phyloP scores from a whole-genome alignment of 2,329 filamentous ascomycete species.

The Pseudogymnoascus sp. region DNA sequence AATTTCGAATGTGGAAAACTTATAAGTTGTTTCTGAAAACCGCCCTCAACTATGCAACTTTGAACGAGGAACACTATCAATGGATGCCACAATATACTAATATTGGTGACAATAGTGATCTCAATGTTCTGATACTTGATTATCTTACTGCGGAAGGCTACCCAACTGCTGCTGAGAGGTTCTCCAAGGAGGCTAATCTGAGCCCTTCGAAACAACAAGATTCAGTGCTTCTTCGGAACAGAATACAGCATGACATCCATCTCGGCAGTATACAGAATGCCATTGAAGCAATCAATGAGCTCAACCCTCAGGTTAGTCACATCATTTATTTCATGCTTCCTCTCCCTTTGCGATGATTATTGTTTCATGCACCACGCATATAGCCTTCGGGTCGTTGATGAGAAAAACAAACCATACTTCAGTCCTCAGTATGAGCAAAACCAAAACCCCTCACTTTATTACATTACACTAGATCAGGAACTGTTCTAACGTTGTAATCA shows the following conservation, averaged over 20 bases:
- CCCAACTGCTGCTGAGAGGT: slow-evolving; percentile 82
- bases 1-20: slow-evolving; percentile 75
- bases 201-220: slow-evolving; percentile 62
- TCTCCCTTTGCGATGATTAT: slow-evolving; percentile 72
- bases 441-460: slow-evolving; percentile 10
- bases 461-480: slow-evolving; percentile 14
- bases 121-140: slow-evolving; percentile 91
- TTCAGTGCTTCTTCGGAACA: slow-evolving; percentile 68
- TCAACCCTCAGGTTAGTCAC: slow-evolving; percentile 78
- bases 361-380: slow-evolving; percentile 99
- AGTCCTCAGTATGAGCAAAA: slow-evolving; percentile 76
- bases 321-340: slow-evolving; percentile 10
- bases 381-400: slow-evolving; percentile 79
- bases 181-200: slow-evolving; percentile 88
- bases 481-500: slow-evolving; percentile 32
- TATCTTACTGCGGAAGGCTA: slow-evolving; percentile 96
- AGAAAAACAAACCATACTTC: slow-evolving; percentile 67
- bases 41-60: background rate
- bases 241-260: slow-evolving; percentile 79
- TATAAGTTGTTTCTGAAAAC: slow-evolving; percentile 67
- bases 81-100: background rate
- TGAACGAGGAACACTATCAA: background rate
- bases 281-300: slow-evolving; percentile 79
- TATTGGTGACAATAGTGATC: slow-evolving; percentile 55
- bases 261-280: slow-evolving; percentile 77